Percentiles rank a stretch among this genome's conserved stretches.
phyloP scores from a whole-genome alignment of 768 basidiomycete species.

The Podaxis sp. region DNA sequence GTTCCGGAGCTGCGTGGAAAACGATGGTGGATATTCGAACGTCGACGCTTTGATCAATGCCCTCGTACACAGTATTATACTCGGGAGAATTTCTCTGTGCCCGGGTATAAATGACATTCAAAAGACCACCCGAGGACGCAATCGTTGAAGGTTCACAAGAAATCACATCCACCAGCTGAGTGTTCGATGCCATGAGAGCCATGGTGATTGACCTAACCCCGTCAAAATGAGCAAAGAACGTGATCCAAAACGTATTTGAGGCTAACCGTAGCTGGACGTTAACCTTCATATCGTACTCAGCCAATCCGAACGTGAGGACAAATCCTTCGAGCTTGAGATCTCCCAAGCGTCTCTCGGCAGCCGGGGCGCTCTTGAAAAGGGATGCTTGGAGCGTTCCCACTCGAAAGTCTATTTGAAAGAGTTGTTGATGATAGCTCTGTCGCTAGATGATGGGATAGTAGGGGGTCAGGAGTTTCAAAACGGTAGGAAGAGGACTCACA shows the following conservation, averaged over 20 bases:
- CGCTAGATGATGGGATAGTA: slow-evolving; percentile 21
- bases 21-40: slow-evolving; percentile 88
- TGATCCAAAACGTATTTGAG: background rate
- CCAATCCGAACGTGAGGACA: slow-evolving; percentile 63
- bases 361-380: slow-evolving; percentile 62
- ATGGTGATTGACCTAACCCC: slow-evolving; percentile 64
- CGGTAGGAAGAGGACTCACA: slow-evolving; percentile 29
- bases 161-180: slow-evolving; percentile 55
- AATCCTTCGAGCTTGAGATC: slow-evolving; percentile 79
- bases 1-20: slow-evolving; percentile 84
- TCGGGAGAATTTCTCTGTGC: slow-evolving; percentile 86
- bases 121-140: slow-evolving; percentile 54
- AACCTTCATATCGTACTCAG: slow-evolving; percentile 85
- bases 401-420: slow-evolving; percentile 83
- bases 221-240: background rate
- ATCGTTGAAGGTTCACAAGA: slow-evolving; percentile 49
- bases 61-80: slow-evolving; percentile 72
- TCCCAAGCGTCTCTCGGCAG: slow-evolving; percentile 71
- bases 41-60: slow-evolving; percentile 85
- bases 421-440: slow-evolving; percentile 45
- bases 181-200: slow-evolving; percentile 58
- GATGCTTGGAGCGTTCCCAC: slow-evolving; percentile 81
- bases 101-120: slow-evolving; percentile 73
- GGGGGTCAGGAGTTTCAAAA: background rate
- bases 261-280: slow-evolving; percentile 72